Conservation (phyloP, 768 basidiomycete species). For the Tulasnella sp. region DNA sequence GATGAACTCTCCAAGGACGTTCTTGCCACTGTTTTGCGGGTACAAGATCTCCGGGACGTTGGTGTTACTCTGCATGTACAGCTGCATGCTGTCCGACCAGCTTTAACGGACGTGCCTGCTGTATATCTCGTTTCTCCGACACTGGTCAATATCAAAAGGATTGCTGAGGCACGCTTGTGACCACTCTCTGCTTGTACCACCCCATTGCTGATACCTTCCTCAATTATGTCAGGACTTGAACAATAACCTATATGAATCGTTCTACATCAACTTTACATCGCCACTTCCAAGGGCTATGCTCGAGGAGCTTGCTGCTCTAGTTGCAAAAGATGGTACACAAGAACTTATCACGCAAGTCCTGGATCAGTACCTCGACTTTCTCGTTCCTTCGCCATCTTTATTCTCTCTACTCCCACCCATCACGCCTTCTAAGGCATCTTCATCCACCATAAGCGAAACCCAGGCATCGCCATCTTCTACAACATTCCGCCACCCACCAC, state of each 20-base stretch:
- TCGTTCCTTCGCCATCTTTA: conserved; percentile 81
- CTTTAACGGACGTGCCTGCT: conserved; percentile 89
- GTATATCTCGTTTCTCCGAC: conserved; percentile 95
- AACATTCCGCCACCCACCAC: conserved; percentile 23
- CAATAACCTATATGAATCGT: conserved; percentile 82
- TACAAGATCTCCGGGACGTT: conserved; percentile 91
- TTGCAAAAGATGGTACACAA: conserved; percentile 72
- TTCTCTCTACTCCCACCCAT: conserved; percentile 73
- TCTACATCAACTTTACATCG: conserved; percentile 91
- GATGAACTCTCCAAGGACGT: conserved; percentile 96
- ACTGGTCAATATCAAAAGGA: conserved; percentile 69
- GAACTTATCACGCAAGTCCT: conserved; percentile 80
- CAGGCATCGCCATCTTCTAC: conserved; percentile 14
- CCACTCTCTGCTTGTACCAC: no score
- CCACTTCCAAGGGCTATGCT: conserved; percentile 77
- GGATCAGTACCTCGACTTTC: conserved; percentile 95
- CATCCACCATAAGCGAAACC: conserved; percentile 19
- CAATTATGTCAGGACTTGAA: conserved; percentile 52
- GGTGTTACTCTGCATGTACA: conserved; percentile 98
- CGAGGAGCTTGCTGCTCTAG: conserved; percentile 84
- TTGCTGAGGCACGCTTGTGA: conserved; percentile 47
- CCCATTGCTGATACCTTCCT: neutral
- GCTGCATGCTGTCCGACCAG: conserved; percentile 77
- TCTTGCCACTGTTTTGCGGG: conserved; percentile 85
- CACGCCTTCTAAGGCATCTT: conserved; percentile 26